Base-by-base conservation (phyloP, 177 flowering plant genomes). In the Vitis hybrid region DNA sequence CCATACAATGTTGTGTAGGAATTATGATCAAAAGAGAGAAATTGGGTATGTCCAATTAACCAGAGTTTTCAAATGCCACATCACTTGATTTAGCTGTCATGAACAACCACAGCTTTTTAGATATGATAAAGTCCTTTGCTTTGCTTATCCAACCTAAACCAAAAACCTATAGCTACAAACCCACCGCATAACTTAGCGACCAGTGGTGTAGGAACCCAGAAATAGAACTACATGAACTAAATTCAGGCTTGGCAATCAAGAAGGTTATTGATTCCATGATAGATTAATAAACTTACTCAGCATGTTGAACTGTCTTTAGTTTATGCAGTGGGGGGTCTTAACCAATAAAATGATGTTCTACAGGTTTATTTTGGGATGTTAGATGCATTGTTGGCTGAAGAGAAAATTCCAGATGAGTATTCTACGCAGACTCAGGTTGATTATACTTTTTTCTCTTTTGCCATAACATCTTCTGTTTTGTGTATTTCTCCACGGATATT, bases 311-410 rank as follows among this genome's bases (percentile, higher is more conserved):
- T 40, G 45, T 40, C 45, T 5, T 7, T 7, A 40, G 45, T 40
- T 40, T 40, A 40, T 40, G 45, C 5, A 1, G 45, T 40, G 45
- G 45, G 45, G 9, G 7, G 7, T 40, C 45, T 40, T 40, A 40
- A 40, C 45, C 45, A 40, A 40, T 40, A 40, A 56, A 23, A 54
- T 40, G 55, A 10, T 61, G 3, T 65, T 45, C 40, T 70, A 51
- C 85, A 93, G 98, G 93, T 93, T 34, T 90, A 90, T 68, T 93
- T 90, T 75, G 75, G 74, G 57, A 88, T 91, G 97, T 78, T 93
- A 73, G 97, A 93, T 79, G 90, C 85, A 19, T 50, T 86, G 74
- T 73, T 91, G 79, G 89, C 89, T 48, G 97, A 86, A 73, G 92
- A 93, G 74, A 85, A 84, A 75, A 75, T 86, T 54, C 93, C 95